Base-by-base conservation (phyloP, 2,329 filamentous ascomycete species). In the Diaporthe sp. region DNA sequence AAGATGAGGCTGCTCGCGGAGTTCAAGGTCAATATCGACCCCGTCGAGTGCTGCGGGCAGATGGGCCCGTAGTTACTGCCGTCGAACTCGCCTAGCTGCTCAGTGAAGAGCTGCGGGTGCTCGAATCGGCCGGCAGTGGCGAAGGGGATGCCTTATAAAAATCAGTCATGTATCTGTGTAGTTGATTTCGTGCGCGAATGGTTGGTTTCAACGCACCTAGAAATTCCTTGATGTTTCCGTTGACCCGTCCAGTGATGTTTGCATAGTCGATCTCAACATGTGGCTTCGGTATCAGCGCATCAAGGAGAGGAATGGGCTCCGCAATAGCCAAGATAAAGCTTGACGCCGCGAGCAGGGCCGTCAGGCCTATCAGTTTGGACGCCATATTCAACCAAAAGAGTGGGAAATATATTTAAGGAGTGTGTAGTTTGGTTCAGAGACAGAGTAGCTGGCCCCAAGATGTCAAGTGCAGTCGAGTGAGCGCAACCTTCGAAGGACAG, bases 241-340 rank as follows among this genome's bases (percentile, higher is more conserved):
- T 65, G 27, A 65, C 35, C 39, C 59, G 59, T 32, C 59, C 59
- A 32, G 59, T 65, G 42, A 65, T 65, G 42, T 65, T 65, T 27
- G 59, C 59, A 25, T 65, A 65, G 27, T 47, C 59, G 42, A 50
- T 65, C 27, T 65, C 59, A 30, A 50, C 59, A 53, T 30, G 50
- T 13, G 50, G 4, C 27, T 35, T 35, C 3, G 59, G 59, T 1
- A 10, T 32, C 19, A 65, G 22, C 10, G 6, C 42, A 50, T 35
- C 59, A 15, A 27, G 59, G 3, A n/a, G 27, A 32, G 15, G 9
- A n/a, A 65, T 15, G 7, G 59, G 59, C 42, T 50, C 44, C 22
- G 59, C 59, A 63, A 27, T 17, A 47, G 27, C 19, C 25, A 47
- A 47, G 25, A 25, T 9, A 22, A 32, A 19, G 59, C 27, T 47